Conservation (phyloP, 129 eudicot species). For the Arctium minus region DNA sequence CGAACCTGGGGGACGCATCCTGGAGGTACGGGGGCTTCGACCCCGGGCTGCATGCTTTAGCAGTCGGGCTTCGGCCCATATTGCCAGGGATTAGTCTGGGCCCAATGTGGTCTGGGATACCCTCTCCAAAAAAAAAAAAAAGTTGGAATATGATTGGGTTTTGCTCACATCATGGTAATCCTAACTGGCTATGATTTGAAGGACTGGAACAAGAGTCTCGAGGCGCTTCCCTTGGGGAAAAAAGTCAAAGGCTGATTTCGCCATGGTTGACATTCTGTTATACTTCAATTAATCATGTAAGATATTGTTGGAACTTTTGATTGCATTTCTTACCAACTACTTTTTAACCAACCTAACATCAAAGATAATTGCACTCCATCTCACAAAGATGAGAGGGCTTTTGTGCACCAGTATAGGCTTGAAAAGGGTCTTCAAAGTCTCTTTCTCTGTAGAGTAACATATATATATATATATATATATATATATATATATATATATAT, state of each 20-base stretch:
- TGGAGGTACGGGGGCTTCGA: too few species aligned
- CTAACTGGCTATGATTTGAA: conserved; percentile 33
- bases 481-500: too few species aligned
- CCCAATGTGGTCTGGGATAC: too few species aligned
- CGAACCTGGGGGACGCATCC: too few species aligned
- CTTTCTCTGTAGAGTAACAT: not conserved
- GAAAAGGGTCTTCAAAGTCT: not conserved
- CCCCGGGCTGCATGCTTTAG: too few species aligned
- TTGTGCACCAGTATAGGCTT: not conserved
- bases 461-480: not conserved
- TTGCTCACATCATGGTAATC: conserved; percentile 43
- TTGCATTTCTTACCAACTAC: not conserved
- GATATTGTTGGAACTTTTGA: not conserved
- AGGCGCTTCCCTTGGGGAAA: conserved; percentile 67
- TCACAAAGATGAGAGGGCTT: too few species aligned
- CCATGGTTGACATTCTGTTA: conserved; percentile 42
- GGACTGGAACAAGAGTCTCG: conserved; percentile 36
- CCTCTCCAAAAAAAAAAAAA: too few species aligned
- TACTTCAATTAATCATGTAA: not conserved
- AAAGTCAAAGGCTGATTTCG: conserved; percentile 49
- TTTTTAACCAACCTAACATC: too few species aligned
- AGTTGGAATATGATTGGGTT: too few species aligned
- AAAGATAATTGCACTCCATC: too few species aligned
- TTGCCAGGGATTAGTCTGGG: too few species aligned
- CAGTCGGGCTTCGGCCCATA: too few species aligned